phyloP scores from a whole-genome alignment of 2,329 filamentous ascomycete species.

The Bipolaris zeicola region DNA sequence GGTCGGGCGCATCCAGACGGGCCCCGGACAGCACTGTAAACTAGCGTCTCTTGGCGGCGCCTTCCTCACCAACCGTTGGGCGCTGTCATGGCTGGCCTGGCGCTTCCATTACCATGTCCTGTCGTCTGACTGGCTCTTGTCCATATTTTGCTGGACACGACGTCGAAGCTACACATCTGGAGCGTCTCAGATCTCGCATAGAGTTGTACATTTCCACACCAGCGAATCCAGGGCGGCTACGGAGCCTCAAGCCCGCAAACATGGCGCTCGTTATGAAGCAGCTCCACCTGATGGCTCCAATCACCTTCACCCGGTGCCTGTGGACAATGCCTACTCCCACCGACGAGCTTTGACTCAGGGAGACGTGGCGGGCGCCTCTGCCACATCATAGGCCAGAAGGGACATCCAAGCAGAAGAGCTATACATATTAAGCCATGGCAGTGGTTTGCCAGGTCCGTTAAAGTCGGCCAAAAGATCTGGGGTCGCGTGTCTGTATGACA shows the following conservation, averaged over 20 bases:
- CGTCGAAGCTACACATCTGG: constrained; percentile 36
- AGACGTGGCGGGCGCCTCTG: constrained; percentile 34
- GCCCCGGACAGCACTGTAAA: constrained; percentile 1
- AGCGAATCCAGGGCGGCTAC: constrained; percentile 48
- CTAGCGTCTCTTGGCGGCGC: constrained; percentile 16
- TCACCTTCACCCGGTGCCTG: constrained; percentile 31
- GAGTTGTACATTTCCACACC: constrained; percentile 40
- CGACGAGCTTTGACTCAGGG: constrained; percentile 29
- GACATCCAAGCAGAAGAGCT: constrained; percentile 27
- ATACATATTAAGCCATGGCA: constrained; percentile 37
- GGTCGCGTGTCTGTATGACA: constrained; percentile 34
- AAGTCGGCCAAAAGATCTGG: constrained; percentile 28
- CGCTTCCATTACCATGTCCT: constrained; percentile 30
- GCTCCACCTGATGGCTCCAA: constrained; percentile 40
- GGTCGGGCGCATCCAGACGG: constrained; percentile 17
- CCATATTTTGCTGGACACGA: constrained; percentile 35
- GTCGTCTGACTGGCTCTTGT: constrained; percentile 35
- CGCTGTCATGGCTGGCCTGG: constrained; percentile 24
- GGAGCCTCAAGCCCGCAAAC: constrained; percentile 34
- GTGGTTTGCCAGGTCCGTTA: constrained; percentile 19
- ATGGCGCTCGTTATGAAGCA: constrained; percentile 43
- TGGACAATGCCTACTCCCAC: constrained; percentile 32
- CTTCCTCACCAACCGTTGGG: constrained; percentile 28
- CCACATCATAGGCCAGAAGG: constrained; percentile 31
- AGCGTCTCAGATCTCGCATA: constrained; percentile 46